Percentiles rank a stretch among this genome's conserved stretches.
Evolutionary conservation across 2,329 filamentous ascomycete genomes (phyloP).

Genomic region (Neospermospora avenae): DNA sequence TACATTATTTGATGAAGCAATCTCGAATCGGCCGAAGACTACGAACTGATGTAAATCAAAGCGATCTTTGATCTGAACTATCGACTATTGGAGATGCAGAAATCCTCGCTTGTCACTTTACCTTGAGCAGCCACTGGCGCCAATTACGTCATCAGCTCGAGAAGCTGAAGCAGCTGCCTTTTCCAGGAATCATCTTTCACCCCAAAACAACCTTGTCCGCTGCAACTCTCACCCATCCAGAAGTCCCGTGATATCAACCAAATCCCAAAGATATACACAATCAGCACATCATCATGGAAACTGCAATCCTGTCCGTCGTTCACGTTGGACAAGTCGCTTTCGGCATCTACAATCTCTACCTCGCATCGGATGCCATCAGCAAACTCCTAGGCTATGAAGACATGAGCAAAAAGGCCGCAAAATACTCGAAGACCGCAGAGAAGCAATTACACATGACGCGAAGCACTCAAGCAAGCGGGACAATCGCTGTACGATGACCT

Average conservation of each 20-base stretch:
- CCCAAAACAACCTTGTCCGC: neutral
- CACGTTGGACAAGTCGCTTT: constrained; percentile 41
- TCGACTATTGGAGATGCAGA: no score
- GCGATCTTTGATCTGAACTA: no score
- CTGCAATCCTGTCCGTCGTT: constrained; percentile 30
- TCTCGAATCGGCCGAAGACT: no score
- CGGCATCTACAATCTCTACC: constrained; percentile 41
- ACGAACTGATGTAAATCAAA: no score
- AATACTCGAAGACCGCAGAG: constrained; percentile 42
- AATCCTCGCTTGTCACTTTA: neutral
- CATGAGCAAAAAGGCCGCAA: constrained; percentile 42
- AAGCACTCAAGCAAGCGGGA: constrained; percentile 42
- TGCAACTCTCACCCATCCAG: neutral
- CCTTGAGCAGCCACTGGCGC: neutral
- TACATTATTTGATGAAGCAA: no score
- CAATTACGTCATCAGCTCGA: neutral
- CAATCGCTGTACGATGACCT: constrained; percentile 38
- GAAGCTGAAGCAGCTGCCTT: no score
- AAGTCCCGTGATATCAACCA: neutral
- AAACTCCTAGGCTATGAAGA: constrained; percentile 45
- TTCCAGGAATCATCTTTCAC: neutral
- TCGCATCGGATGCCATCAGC: constrained; percentile 42
- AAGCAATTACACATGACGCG: constrained; percentile 43
- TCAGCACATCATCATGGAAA: constrained; percentile 11
- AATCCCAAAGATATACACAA: neutral